Evolutionary conservation across 805 yeast species (phyloP), one percentile per base, ranked within the genome.

Genomic region (Hanseniaspora lachancei): DNA sequence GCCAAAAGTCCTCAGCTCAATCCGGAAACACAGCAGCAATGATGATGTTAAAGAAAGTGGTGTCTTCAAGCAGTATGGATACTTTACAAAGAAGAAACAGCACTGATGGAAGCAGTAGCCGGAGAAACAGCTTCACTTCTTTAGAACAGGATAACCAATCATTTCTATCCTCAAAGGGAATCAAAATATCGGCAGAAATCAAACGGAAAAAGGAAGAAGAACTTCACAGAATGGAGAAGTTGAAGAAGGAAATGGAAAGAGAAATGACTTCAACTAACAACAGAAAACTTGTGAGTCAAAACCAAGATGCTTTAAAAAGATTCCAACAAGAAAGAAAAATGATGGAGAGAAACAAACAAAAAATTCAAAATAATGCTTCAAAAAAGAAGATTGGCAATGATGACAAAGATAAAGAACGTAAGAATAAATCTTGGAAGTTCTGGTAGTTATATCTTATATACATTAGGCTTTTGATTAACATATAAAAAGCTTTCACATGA

Each of bases 1-100:
- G 36, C 5, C 21, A 12, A 15, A 18, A 23, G 16, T 16, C 23
- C 10, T n/a, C 24, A 12, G 46, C 44, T 18, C 39, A 32, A 10
- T 38, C 34, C 13, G 32, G 29, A 16, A 42, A 34, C 35, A 34
- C 27, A 23, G 55, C 55, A 10, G 48, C 55, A 10, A 23, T 51
- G 42, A 24, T 51, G 48, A 51, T 51, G 55, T 23, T 51, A 16
- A 51, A 43, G 36, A 51, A 51, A 35, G 55, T 51, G 23, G 55
- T 51, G 3, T 49, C 53, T 20, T 35, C 42, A 13, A 23, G 46
- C 9, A 36, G 34, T 29, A 20, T 16, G 9, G 48, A 44, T 16
- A n/a, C 24, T 10, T 18, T 44, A n/a, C 38, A 44, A 15, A 44
- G 38, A 44, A 29, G 48, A 44, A 29, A 44, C 23, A 44, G 38